Percentiles rank a stretch among this genome's conserved stretches.
phyloP scores from a whole-genome alignment of 495 filamentous ascomycete species.

The Tirmania nivea region DNA sequence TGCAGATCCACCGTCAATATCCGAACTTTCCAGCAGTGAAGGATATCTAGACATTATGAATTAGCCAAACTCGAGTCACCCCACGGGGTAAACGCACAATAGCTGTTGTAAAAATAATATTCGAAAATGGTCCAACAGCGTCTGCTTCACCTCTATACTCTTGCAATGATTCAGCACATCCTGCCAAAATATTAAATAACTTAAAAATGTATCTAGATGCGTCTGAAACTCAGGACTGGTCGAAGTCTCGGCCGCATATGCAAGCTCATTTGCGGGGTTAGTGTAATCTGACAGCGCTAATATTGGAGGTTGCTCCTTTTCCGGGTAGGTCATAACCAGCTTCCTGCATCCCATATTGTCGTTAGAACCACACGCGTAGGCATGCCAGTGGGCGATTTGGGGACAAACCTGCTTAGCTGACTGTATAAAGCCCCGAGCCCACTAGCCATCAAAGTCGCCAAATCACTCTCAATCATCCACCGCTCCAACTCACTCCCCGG shows the following conservation, averaged over 20 bases:
- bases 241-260: slow-evolving; percentile 45
- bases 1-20: slow-evolving; percentile 86
- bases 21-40: slow-evolving; percentile 84
- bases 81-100: slow-evolving; percentile 35
- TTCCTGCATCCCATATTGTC: slow-evolving; percentile 22
- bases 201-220: slow-evolving; percentile 80
- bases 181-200: slow-evolving; percentile 92
- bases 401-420: slow-evolving; percentile 56
- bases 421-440: slow-evolving; percentile 90
- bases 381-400: slow-evolving; percentile 5
- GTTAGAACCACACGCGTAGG: slow-evolving; percentile 21
- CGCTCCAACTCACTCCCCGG: slow-evolving; percentile 61
- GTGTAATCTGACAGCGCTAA: slow-evolving; percentile 72
- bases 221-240: slow-evolving; percentile 47
- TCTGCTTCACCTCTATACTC: slow-evolving; percentile 75
- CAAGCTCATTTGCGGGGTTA: slow-evolving; percentile 22
- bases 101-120: slow-evolving; percentile 90
- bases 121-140: slow-evolving; percentile 87
- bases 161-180: slow-evolving; percentile 90
- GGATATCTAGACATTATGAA: slow-evolving; percentile 44
- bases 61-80: neutral
- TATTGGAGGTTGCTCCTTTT: slow-evolving; percentile 52
- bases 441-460: slow-evolving; percentile 91
- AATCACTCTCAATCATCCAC: slow-evolving; percentile 92
- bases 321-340: slow-evolving; percentile 37